phyloP scores from a whole-genome alignment of 2,329 filamentous ascomycete genomes.

The Exophiala sp. region DNA sequence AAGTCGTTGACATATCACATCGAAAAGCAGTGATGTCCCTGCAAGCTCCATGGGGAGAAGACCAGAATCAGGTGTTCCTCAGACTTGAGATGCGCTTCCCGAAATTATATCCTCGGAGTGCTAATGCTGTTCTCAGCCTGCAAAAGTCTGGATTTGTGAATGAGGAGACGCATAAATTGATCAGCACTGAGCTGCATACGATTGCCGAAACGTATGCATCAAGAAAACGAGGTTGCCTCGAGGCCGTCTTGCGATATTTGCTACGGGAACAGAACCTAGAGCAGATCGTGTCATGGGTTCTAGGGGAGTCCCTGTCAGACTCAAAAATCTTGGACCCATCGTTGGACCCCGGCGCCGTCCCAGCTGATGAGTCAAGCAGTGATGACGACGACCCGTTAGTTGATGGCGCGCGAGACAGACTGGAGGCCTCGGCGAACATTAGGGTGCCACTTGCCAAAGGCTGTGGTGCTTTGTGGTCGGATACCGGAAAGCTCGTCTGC shows the following conservation, averaged over 20 bases:
- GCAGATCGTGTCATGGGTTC: conserved; percentile 51
- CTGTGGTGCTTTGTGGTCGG: conserved; percentile 56
- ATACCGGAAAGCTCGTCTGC: conserved; percentile 55
- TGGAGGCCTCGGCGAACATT: conserved; percentile 50
- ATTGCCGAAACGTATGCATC: conserved; percentile 55
- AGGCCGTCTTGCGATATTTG: conserved; percentile 59
- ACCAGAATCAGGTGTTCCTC: conserved; percentile 52
- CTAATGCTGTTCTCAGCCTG: conserved; percentile 51
- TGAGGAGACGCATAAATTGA: conserved; percentile 46
- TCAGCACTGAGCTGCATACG: conserved; percentile 51
- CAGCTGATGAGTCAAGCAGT: conserved; percentile 78
- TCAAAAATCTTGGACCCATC: conserved; percentile 44
- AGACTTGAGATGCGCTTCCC: conserved; percentile 59
- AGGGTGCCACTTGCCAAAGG: conserved; percentile 62
- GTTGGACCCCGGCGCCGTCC: conserved; percentile 42
- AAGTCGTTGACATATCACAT: conserved; percentile 55
- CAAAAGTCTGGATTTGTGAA: conserved; percentile 58
- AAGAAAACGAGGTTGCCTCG: conserved; percentile 55
- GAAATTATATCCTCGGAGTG: conserved; percentile 50
- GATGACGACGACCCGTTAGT: conserved; percentile 60
- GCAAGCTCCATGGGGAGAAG: conserved; percentile 58
- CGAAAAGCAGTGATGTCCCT: conserved; percentile 55
- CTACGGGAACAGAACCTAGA: conserved; percentile 58
- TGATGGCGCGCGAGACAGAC: conserved; percentile 26
- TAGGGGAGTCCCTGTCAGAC: conserved; percentile 58